Evolutionary conservation across 805 yeast genomes (phyloP).

Genomic region (Candida ulmi): DNA sequence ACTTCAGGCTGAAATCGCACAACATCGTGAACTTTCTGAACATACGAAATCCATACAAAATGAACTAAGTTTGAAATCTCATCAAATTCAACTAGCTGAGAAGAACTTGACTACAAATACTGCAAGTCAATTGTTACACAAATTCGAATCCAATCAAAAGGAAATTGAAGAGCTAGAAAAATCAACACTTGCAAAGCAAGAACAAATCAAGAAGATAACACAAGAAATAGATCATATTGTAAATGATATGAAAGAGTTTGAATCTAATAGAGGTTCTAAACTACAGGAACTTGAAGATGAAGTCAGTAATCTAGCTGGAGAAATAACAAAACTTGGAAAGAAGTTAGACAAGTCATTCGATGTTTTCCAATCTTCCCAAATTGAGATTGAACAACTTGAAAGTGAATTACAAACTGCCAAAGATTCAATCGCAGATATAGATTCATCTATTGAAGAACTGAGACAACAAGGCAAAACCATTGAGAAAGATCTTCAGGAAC

Average conservation of each 20-base stretch:
- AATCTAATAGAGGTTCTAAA: conserved; percentile 73
- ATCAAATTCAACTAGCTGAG: conserved; percentile 51
- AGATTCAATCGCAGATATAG: conserved; percentile 35
- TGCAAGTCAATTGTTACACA: conserved; percentile 48
- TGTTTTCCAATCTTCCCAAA: conserved; percentile 54
- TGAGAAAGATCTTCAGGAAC: conserved; percentile 23
- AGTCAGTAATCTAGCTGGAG: conserved; percentile 33
- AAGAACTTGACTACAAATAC: conserved; percentile 52
- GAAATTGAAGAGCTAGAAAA: conserved; percentile 41
- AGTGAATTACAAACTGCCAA: conserved; percentile 46
- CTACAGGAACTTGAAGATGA: conserved; percentile 58
- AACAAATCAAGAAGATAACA: conserved; percentile 26
- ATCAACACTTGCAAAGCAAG: conserved; percentile 32
- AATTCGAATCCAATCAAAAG: conserved; percentile 36
- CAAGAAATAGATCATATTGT: conserved; percentile 50
- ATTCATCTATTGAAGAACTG: conserved; percentile 30
- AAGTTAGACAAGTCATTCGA: conserved; percentile 43
- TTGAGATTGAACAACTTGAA: conserved; percentile 64
- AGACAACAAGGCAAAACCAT: conserved; percentile 20
- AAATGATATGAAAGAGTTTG: conserved; percentile 78
- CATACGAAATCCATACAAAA: conserved; percentile 53
- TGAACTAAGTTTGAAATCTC: conserved; percentile 49
- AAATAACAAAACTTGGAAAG: conserved; percentile 31
- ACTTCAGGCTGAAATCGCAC: conserved; percentile 34
- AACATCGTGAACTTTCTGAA: conserved; percentile 38